Conservation (phyloP, 106 monocot species). For the Agapanthus africanus region DNA sequence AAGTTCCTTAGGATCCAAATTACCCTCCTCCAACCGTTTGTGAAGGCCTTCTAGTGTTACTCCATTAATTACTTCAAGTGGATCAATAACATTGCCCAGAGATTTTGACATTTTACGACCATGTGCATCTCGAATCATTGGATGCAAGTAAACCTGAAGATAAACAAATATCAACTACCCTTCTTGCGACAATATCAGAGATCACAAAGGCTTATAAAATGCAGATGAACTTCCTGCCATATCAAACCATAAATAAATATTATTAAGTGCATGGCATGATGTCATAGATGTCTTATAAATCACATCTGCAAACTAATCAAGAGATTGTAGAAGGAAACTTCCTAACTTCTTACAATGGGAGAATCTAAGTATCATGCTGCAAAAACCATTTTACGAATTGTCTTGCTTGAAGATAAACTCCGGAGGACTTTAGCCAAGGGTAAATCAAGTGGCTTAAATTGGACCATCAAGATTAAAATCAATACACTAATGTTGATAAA, state of each 20-base stretch:
- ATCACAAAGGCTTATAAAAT: not conserved
- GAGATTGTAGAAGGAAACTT: not conserved
- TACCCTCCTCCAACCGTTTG: constrained; percentile 78
- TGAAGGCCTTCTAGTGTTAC: constrained; percentile 77
- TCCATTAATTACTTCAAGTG: constrained; percentile 98
- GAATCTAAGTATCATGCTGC: not conserved
- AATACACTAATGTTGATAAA: too few species aligned
- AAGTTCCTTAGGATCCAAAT: constrained; percentile 78
- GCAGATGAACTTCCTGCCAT: not conserved
- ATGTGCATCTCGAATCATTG: constrained; percentile 97
- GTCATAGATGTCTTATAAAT: not conserved
- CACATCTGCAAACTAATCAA: not conserved
- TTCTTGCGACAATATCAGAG: not conserved
- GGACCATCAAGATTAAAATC: too few species aligned
- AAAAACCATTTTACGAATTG: not conserved
- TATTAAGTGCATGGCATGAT: not conserved
- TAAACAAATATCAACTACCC: not conserved
- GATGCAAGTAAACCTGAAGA: constrained; percentile 86
- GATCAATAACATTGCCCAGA: constrained; percentile 94
- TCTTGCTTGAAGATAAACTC: not conserved
- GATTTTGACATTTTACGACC: constrained; percentile 99
- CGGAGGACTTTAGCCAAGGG: not conserved
- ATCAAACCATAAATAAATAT: not conserved
- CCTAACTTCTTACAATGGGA: not conserved
- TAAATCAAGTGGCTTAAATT: too few species aligned